Percentiles rank a stretch among this genome's conserved stretches.
phyloP scores from a whole-genome alignment of 331 rosid species.

The Quercus tomentella region DNA sequence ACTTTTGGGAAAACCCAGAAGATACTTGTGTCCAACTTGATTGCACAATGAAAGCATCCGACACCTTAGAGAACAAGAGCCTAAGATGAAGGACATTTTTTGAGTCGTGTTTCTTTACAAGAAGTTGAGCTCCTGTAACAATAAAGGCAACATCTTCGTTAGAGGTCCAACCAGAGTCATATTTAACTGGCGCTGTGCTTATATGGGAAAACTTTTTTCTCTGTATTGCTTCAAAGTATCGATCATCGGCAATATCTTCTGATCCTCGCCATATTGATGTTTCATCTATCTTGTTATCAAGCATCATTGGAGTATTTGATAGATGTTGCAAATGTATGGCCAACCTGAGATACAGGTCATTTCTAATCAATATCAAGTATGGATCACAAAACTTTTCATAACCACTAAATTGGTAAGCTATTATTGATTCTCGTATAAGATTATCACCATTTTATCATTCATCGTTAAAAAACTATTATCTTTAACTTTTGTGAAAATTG shows the following conservation, averaged over 20 bases:
- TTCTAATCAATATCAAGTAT: not conserved
- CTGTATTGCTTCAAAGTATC: constrained; percentile 51
- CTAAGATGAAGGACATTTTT: constrained; percentile 67
- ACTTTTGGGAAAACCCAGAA: constrained; percentile 46
- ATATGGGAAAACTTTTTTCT: constrained; percentile 68
- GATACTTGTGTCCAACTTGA: constrained; percentile 56
- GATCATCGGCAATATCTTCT: constrained; percentile 46
- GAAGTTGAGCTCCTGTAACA: constrained; percentile 88
- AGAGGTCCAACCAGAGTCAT: constrained; percentile 49
- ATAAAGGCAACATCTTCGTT: constrained; percentile 40
- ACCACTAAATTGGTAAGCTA: no score
- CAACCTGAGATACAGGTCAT: constrained; percentile 35
- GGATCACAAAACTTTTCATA: no score
- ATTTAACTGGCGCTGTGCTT: constrained; percentile 64
- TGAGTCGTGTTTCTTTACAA: constrained; percentile 50
- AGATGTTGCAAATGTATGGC: constrained; percentile 88
- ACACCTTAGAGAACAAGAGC: constrained; percentile 62
- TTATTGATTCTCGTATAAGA: no score
- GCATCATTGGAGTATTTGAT: constrained; percentile 48
- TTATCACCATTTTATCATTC: no score
- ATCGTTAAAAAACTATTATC: not conserved
- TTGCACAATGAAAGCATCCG: constrained; percentile 37
- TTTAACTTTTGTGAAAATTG: no score
- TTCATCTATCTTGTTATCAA: constrained; percentile 46
- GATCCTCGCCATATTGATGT: constrained; percentile 50